These are phyloP conservation scores for Pleodorina starrii DNA, from an alignment of 139 green algal species.

Conservation along the genomic window DNA sequence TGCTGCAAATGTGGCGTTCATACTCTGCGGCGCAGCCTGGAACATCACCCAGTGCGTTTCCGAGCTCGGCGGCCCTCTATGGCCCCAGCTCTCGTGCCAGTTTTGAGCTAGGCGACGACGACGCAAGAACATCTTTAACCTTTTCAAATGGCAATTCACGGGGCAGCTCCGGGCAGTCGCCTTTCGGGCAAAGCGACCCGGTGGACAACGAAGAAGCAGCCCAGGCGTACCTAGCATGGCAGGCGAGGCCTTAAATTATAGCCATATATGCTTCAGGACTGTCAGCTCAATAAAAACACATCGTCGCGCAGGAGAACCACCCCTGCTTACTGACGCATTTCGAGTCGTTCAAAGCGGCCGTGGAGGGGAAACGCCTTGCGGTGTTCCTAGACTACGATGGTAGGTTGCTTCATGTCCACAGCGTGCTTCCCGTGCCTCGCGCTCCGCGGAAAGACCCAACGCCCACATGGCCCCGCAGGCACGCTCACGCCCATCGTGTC, in stretches of 20 bases:
- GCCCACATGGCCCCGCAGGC: conserved; percentile 63
- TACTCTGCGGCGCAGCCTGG: conserved; percentile 31
- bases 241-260: background rate
- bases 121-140: background rate
- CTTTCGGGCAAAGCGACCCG: background rate
- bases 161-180: background rate
- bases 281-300: background rate
- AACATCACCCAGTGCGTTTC: background rate
- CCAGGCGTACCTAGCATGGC: conserved; percentile 4
- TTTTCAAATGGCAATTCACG: background rate
- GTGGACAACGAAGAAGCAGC: background rate
- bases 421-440: background rate
- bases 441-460: background rate
- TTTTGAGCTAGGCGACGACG: conserved; percentile 28
- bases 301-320: conserved; percentile 70
- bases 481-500: conserved; percentile 98
- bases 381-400: conserved; percentile 98
- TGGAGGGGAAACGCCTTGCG: conserved; percentile 85
- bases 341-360: conserved; percentile 58
- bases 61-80: background rate
- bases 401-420: conserved; percentile 48
- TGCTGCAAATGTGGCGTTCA: conserved; percentile 34
- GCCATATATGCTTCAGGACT: background rate
- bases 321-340: conserved; percentile 80
- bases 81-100: background rate